Evolutionary conservation across 352 stramenopile genomes (phyloP).

Genomic region (Globisporangium takayamanum): DNA sequence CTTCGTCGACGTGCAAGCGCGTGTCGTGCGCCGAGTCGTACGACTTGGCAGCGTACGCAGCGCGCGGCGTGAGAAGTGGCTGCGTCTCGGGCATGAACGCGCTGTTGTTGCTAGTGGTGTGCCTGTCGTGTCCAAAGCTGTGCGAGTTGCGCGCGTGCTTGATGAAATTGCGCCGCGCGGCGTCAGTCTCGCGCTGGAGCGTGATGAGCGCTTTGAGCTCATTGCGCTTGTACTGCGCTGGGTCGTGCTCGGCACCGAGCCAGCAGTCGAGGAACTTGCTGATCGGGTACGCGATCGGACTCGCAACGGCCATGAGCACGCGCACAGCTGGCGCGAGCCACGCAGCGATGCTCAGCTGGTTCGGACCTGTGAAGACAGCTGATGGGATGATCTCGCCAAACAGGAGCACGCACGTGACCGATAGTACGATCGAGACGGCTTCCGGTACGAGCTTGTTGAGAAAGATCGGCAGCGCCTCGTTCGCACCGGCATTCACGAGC

Average conservation of each 20-base stretch:
- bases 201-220: conserved; percentile 88
- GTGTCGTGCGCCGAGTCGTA: conserved; percentile 37
- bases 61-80: conserved; percentile 20
- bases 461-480: conserved; percentile 93
- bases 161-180: conserved; percentile 27
- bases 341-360: conserved; percentile 88
- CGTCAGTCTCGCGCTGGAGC: conserved; percentile 57
- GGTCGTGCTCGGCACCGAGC: conserved; percentile 73
- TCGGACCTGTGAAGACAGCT: conserved; percentile 91
- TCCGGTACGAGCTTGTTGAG: conserved; percentile 84
- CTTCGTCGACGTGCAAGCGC: conserved; percentile 72
- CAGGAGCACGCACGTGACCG: conserved; percentile 92
- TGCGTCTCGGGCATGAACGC: conserved; percentile 15
- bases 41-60: conserved; percentile 17
- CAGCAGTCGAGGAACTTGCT: conserved; percentile 84
- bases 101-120: conserved; percentile 3
- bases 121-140: not conserved
- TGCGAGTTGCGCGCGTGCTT: conserved; percentile 16
- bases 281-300: conserved; percentile 90
- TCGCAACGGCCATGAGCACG: conserved; percentile 83
- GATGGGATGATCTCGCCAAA: conserved; percentile 95
- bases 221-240: conserved; percentile 82
- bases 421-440: conserved; percentile 87
- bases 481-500: conserved; percentile 90
- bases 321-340: conserved; percentile 79